Evolutionary conservation across 352 stramenopile species (phyloP).

Genomic region (Phytophthora capsici): DNA sequence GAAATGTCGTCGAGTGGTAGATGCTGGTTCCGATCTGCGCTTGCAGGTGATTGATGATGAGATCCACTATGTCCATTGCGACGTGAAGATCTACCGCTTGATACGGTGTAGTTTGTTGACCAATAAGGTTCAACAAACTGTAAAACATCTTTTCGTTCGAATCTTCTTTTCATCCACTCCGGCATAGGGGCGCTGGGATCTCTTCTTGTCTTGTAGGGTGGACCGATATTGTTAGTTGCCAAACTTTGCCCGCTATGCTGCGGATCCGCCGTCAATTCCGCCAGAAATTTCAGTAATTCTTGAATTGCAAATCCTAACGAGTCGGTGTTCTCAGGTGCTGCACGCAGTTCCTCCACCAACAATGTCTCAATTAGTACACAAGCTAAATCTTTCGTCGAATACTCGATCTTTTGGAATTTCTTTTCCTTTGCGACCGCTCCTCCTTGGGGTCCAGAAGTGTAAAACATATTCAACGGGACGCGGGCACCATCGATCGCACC

Average conservation of each 20-base stretch:
- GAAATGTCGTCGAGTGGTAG: constrained; percentile 48
- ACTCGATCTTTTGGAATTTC: constrained; percentile 51
- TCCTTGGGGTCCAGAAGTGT: constrained; percentile 41
- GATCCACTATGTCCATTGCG: constrained; percentile 12
- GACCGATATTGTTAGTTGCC: constrained; percentile 18
- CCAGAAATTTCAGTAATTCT: constrained; percentile 84
- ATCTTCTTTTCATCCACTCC: constrained; percentile 86
- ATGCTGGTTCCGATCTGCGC: constrained; percentile 29
- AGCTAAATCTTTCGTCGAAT: constrained; percentile 82
- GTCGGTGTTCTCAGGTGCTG: constrained; percentile 86
- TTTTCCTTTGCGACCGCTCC: constrained; percentile 48
- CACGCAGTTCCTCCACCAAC: constrained; percentile 84
- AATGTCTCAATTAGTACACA: constrained; percentile 84
- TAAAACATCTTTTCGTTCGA: constrained; percentile 85
- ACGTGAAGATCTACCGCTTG: constrained; percentile 28
- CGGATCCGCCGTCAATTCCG: constrained; percentile 72
- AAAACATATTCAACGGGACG: constrained; percentile 74
- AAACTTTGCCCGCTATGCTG: constrained; percentile 75
- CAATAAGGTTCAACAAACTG: constrained; percentile 91
- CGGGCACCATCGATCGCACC: constrained; percentile 82
- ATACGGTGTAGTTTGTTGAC: constrained; percentile 83
- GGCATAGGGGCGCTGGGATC: constrained; percentile 50
- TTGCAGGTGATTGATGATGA: constrained; percentile 22
- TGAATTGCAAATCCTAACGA: constrained; percentile 86
- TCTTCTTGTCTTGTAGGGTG: constrained; percentile 27